Base-by-base conservation (phyloP, 139 green algal genomes). In the Edaphochlamys debaryana region DNA sequence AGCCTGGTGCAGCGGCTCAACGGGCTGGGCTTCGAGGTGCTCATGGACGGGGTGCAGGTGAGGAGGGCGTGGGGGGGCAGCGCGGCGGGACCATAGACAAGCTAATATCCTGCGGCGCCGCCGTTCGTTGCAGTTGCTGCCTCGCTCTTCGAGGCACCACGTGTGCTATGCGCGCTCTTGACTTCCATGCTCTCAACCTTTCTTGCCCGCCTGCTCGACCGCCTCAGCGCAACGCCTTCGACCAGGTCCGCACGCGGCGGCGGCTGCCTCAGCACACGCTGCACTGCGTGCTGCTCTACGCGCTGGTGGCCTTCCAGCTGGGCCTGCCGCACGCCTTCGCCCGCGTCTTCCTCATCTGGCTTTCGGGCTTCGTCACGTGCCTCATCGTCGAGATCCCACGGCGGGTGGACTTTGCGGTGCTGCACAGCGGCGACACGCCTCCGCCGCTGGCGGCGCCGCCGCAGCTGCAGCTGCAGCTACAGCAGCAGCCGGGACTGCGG, bases 11-110 rank as follows among this genome's bases (percentile, higher is more conserved):
- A 48, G n/a, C 60, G 75, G 41, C 40, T 82, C 60, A 60, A 60
- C n/a, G 75, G 75, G 2, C 20, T 82, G 60, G 60, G 75, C 41
- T 29, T 80, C 27, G 60, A 82, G 75, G 75, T 82, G 75, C 75
- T 82, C 7, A 82, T 82, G 75, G 75, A 82, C 42, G 75, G 75
- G n/a, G 69, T 82, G 38, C 75, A 82, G 75, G 75, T 82, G 74
- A 19, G 64, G 64, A 3, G 64, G 15, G 5, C 45, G 45, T 22
- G 45, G 45, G 45, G 45, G 9, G 45, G 45, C 45, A 54, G 45
- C 45, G 9, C 45, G 45, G n/a, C n/a, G n/a, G n/a, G n/a, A n/a
- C n/a, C n/a, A n/a, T n/a, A n/a, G n/a, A n/a, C n/a, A n/a, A n/a
- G n/a, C n/a, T n/a, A n/a, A n/a, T n/a, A n/a, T n/a, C n/a, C n/a